phyloP scores from a whole-genome alignment of 108 stramenopile genomes.

The Cafeteria roenbergensis region DNA sequence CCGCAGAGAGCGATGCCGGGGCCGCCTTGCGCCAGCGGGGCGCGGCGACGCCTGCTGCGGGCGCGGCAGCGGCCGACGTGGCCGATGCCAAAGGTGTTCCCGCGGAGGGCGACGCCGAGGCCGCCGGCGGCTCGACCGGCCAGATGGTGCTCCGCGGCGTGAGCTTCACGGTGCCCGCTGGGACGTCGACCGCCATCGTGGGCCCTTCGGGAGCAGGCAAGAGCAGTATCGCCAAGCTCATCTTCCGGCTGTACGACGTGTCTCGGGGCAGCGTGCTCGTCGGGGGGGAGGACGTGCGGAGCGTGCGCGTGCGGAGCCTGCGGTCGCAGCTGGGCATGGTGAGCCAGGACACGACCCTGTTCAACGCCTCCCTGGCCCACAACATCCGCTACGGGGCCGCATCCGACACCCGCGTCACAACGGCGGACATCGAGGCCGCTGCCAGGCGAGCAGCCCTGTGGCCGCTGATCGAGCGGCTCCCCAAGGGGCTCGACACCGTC shows the following conservation, averaged over 20 bases:
- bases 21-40: too few species aligned
- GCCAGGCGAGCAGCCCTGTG: constrained; percentile 2
- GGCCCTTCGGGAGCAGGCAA: constrained; percentile 82
- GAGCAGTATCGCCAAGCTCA: constrained; percentile 62
- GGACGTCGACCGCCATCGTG: constrained; percentile 77
- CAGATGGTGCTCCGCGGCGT: constrained; percentile 38
- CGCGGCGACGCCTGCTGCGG: too few species aligned
- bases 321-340: constrained; percentile 69
- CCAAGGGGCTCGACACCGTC: constrained; percentile 74
- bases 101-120: neutral
- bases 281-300: constrained; percentile 59
- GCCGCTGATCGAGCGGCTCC: constrained; percentile 53
- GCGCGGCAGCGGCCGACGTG: neutral
- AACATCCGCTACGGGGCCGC: constrained; percentile 71
- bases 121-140: neutral
- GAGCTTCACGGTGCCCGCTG: constrained; percentile 53
- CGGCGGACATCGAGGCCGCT: too few species aligned
- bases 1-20: too few species aligned
- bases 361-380: constrained; percentile 77
- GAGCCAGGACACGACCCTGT: constrained; percentile 84
- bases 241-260: constrained; percentile 69
- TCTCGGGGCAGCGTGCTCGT: constrained; percentile 52
- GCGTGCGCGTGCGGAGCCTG: constrained; percentile 52
- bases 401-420: constrained; percentile 56
- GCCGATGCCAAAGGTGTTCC: neutral